Evolutionary conservation across 345 rosid species (phyloP).

Genomic region (Pistacia integerrima): DNA sequence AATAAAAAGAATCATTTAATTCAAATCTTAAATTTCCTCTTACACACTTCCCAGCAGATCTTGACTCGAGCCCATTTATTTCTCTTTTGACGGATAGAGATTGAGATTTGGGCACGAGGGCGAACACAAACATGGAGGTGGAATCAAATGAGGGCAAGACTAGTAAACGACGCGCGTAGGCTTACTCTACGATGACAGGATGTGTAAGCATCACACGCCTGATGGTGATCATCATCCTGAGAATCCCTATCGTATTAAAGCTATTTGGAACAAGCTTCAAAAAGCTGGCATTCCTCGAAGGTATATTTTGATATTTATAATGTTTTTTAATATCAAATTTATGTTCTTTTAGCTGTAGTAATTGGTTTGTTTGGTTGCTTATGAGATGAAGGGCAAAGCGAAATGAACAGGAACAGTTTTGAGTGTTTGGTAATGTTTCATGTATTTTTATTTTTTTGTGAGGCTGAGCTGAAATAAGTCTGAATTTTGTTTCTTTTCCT

Average conservation of each 20-base stretch:
- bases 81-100: background rate
- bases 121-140: constrained; percentile 16
- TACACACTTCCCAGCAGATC: too few species aligned
- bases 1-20: too few species aligned
- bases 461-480: background rate
- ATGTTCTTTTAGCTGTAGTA: too few species aligned
- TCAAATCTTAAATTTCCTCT: too few species aligned
- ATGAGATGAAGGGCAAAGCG: too few species aligned
- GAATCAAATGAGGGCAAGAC: constrained; percentile 7
- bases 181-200: constrained; percentile 72
- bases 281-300: constrained; percentile 60
- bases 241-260: constrained; percentile 71
- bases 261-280: constrained; percentile 77
- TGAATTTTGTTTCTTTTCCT: too few species aligned
- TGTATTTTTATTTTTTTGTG: background rate
- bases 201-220: constrained; percentile 78
- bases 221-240: constrained; percentile 73
- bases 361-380: too few species aligned
- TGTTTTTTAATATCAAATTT: too few species aligned
- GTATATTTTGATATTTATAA: constrained; percentile 16
- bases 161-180: constrained; percentile 58
- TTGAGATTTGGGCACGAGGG: background rate
- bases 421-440: background rate
- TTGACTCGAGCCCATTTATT: background rate
- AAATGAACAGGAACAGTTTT: too few species aligned